Base-by-base conservation (phyloP, 2,329 filamentous ascomycete species). In the Diaporthe citrichinensis region DNA sequence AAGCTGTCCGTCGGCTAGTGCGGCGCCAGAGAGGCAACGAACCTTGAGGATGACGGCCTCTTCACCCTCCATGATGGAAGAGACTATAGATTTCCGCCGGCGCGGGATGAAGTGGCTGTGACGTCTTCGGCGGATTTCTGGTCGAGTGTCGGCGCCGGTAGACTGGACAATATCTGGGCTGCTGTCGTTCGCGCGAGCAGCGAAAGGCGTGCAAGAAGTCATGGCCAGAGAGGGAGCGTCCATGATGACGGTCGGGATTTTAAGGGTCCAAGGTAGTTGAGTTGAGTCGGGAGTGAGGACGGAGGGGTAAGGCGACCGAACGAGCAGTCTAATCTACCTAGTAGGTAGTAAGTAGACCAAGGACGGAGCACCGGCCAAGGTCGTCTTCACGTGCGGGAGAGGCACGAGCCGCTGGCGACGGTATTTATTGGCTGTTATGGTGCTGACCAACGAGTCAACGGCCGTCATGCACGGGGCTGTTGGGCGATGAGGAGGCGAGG, bases 61-160 rank as follows among this genome's bases (percentile, higher is more conserved):
- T 78, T 93, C 91, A 51, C 89, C 88, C 57, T 93, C 91, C 85
- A 92, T 90, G 77, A 91, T 88, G 72, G 89, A 87, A 79, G 88
- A 87, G 51, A 91, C 88, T n/a, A 91, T 85, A 15, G 90, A 92
- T 78, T 88, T 90, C 78, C 90, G 86, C 78, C 90, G 80, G 41
- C 82, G 84, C 2, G 89, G 89, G 72, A 89, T 84, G 75, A 90
- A 90, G 73, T 89, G 90, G 3, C 91, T 92, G 79, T 90, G 90
- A 9, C 89, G 87, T 53, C 90, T 86, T 74, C 87, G 85, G 73
- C 85, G 78, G 79, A 78, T 82, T 81, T 49, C 80, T 79, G 71
- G 81, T 73, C 68, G 87, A 82, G 8, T 84, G 82, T 73, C 69
- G 46, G 53, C n/a, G 44, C 61, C 71, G 51, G 76, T 75, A 51